Base-by-base conservation (phyloP, 2,329 filamentous ascomycete species). In the Penicillium sp. region DNA sequence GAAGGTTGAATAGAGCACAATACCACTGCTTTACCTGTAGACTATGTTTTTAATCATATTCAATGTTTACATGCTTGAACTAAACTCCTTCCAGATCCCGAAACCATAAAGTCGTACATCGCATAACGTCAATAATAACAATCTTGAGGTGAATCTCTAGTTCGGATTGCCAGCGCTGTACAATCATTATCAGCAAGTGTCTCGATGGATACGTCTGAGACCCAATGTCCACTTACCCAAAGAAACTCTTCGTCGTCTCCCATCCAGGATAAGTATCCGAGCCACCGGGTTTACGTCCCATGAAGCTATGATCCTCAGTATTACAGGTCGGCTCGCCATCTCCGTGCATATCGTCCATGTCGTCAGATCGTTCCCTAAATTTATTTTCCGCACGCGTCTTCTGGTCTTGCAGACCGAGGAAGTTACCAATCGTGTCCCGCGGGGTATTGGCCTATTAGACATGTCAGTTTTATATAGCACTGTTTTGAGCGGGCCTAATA, bases 1-100 rank as follows among this genome's bases (percentile, higher is more conserved):
- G n/a, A 76, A 76, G 60, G 61, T 70, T 27, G 73, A 76, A 46
- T 74, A 69, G 50, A 33, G 36, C 35, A 28, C 3, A 36, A 38
- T 27, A 28, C 20, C 7, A 20, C 35, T 18, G 16, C 16, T 38
- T 7, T 22, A 16, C 16, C 31, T 20, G 9, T 11, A 38, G 4
- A 22, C 9, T 38, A 20, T n/a, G 8, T 35, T 36, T 39, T 38
- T 30, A 22, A 9, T 38, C 10, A 33, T 27, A n/a, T n/a, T 43
- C 10, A 20, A 25, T 25, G 10, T 27, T 28, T 16, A 28, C 11
- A 28, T 18, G 24, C 20, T 44, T 31, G 25, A 20, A 20, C 4
- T 30, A 20, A 2, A 5, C 10, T 5, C 10, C 9, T 18, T 13
- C 33, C 35, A 20, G 8, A 13, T 18, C 7, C 2, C 18, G 4